Percentiles rank a stretch among this genome's conserved stretches.
Conservation (phyloP, 192 early-diverging fungal genomes). For the Coemansia sp. region DNA sequence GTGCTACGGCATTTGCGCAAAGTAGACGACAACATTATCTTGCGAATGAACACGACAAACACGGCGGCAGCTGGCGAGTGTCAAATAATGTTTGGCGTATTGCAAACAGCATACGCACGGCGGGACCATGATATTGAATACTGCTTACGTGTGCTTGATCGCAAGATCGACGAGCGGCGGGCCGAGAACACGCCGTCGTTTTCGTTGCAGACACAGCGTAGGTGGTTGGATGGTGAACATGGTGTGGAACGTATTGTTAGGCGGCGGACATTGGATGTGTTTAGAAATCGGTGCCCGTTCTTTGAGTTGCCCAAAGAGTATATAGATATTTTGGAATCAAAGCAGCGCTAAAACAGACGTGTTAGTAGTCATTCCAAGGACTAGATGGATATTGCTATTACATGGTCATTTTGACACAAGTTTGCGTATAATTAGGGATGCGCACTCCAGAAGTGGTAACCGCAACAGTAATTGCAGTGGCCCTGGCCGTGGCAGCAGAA, state of each 20-base stretch:
- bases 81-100: slow-evolving; percentile 61
- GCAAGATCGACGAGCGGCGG: slow-evolving; percentile 17
- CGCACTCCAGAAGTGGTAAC: too few relatives aligned
- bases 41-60: slow-evolving; percentile 73
- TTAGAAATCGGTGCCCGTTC: slow-evolving; percentile 65
- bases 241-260: slow-evolving; percentile 73
- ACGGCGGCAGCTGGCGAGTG: slow-evolving; percentile 64
- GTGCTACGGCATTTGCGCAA: slow-evolving; percentile 68
- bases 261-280: slow-evolving; percentile 65
- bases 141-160: slow-evolving; percentile 63
- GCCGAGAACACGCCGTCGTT: slow-evolving; percentile 6
- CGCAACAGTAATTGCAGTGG: too few relatives aligned
- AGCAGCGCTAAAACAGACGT: not conserved
- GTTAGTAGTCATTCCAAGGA: not conserved
- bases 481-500: too few relatives aligned
- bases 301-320: slow-evolving; percentile 58
- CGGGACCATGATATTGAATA: slow-evolving; percentile 66
- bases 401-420: too few relatives aligned
- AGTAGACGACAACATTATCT: slow-evolving; percentile 80
- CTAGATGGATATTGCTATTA: too few relatives aligned
- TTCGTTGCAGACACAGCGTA: slow-evolving; percentile 55
- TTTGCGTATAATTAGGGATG: too few relatives aligned
- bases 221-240: slow-evolving; percentile 66
- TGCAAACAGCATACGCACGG: slow-evolving; percentile 64
- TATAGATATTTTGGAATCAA: slow-evolving; percentile 48